Percentiles rank a stretch among this genome's conserved stretches.
Evolutionary conservation across 257 asterid species (phyloP).

Genomic region (Jacaranda mimosifolia): DNA sequence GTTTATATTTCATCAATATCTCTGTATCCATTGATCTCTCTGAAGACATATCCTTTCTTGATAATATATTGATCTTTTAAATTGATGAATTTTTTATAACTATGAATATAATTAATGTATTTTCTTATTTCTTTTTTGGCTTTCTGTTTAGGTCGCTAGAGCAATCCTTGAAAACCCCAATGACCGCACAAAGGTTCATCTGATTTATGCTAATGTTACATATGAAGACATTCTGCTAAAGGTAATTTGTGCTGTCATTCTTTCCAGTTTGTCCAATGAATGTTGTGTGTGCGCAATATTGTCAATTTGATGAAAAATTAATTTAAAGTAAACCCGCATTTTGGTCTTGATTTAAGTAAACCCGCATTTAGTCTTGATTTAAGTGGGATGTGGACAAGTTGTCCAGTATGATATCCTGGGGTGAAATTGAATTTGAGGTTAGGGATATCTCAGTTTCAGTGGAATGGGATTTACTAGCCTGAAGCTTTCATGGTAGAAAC

Average conservation of each 20-base stretch:
- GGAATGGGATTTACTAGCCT: no score
- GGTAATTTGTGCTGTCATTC: conserved; percentile 50
- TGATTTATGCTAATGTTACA: conserved; percentile 92
- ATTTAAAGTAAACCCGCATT: no score
- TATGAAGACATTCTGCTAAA: conserved; percentile 87
- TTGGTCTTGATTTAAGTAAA: no score
- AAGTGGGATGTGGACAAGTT: no score
- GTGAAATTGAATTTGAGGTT: no score
- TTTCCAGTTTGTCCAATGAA: conserved; percentile 20
- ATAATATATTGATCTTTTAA: not conserved
- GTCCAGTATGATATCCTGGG: no score
- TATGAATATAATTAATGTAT: not conserved
- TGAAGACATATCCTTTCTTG: conserved; percentile 18
- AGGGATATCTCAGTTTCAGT: no score
- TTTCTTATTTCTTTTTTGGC: conserved; percentile 3
- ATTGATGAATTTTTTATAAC: not conserved
- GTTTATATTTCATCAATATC: conserved; percentile 36
- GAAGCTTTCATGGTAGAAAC: no score
- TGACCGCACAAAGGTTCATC: conserved; percentile 80
- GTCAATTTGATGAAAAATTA: not conserved
- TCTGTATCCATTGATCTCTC: conserved; percentile 6
- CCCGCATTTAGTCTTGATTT: no score
- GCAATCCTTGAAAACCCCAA: conserved; percentile 87
- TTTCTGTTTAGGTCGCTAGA: conserved; percentile 74
- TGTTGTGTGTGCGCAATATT: conserved; percentile 7